A percentile compares a stretch with the other conserved stretches of the same genome.
These are phyloP conservation scores for Emmonsia crescens DNA, from an alignment of 2,329 filamentous ascomycete species.

Conservation along the genomic window DNA sequence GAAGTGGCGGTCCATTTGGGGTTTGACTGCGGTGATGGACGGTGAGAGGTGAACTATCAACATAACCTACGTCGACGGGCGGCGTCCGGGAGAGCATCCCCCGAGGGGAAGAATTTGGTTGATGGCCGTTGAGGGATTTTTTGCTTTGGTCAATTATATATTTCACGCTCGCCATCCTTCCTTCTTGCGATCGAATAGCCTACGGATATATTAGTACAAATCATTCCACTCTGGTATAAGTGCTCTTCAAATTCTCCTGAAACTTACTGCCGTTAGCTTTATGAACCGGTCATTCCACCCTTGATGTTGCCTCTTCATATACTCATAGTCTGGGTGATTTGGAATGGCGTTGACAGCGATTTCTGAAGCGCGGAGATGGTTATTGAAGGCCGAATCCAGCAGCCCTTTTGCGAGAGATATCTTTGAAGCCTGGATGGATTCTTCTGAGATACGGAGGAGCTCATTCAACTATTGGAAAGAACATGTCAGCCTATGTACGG, in stretches of 20 bases:
- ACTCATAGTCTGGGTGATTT: conserved; percentile 61
- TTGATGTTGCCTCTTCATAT: conserved; percentile 46
- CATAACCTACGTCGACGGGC: not conserved
- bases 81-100: not conserved
- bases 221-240: not conserved
- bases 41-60: not conserved
- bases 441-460: conserved; percentile 26
- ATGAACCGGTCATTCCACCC: conserved; percentile 41
- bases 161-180: conserved; percentile 33
- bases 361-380: conserved; percentile 73
- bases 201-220: conserved; percentile 5
- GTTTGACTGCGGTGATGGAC: not conserved
- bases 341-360: conserved; percentile 69
- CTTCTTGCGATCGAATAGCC: conserved; percentile 26
- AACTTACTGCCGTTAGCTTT: conserved; percentile 47
- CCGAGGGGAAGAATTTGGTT: not conserved
- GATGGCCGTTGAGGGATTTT: not conserved
- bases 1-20: conserved; percentile 4
- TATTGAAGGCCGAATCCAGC: conserved; percentile 65
- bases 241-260: conserved; percentile 17
- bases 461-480: conserved; percentile 21
- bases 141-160: conserved; percentile 24
- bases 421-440: conserved; percentile 26
- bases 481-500: not conserved
- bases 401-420: conserved; percentile 23